These are phyloP conservation scores for Sporothrix brunneoviolacea DNA, from an alignment of 2,329 filamentous ascomycete species.

Conservation along the genomic window DNA sequence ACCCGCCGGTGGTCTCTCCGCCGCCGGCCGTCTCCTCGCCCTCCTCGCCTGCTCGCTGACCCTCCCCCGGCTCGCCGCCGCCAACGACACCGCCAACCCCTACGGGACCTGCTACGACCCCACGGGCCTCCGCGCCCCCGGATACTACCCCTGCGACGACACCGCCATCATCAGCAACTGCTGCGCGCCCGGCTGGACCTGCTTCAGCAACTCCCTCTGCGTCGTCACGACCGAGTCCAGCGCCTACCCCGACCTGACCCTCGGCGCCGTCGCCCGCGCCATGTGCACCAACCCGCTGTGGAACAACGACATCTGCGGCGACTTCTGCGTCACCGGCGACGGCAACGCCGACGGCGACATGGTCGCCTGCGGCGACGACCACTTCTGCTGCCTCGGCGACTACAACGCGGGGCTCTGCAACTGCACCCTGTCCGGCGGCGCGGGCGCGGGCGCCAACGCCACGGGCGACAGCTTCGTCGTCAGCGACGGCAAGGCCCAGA, in stretches of 20 bases:
- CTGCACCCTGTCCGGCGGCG: constrained; percentile 16
- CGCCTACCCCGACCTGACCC: constrained; percentile 17
- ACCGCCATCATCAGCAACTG: constrained; percentile 18
- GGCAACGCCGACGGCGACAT: constrained; percentile 17
- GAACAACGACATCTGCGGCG: constrained; percentile 21
- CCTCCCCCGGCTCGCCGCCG: neutral
- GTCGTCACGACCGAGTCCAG: constrained; percentile 18
- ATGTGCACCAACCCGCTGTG: constrained; percentile 23
- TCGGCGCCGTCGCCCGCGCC: constrained; percentile 18
- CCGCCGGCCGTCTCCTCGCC: neutral
- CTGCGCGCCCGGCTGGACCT: constrained; percentile 23
- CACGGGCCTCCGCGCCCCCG: constrained; percentile 14
- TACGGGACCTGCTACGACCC: constrained; percentile 22
- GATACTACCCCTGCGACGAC: constrained; percentile 21
- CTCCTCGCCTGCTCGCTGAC: neutral
- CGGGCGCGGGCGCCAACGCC: neutral
- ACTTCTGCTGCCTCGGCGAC: constrained; percentile 22
- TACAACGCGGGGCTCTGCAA: constrained; percentile 20
- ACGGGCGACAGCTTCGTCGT: constrained; percentile 13
- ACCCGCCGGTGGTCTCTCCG: neutral
- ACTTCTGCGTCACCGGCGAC: constrained; percentile 17
- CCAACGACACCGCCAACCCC: too few species aligned
- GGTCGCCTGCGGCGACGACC: constrained; percentile 16
- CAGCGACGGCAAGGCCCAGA: constrained; percentile 16
- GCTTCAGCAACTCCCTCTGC: constrained; percentile 22